Percentiles rank a stretch among this genome's conserved stretches.
phyloP scores from a whole-genome alignment of 306 rosid genomes.

The Quercus glauca region DNA sequence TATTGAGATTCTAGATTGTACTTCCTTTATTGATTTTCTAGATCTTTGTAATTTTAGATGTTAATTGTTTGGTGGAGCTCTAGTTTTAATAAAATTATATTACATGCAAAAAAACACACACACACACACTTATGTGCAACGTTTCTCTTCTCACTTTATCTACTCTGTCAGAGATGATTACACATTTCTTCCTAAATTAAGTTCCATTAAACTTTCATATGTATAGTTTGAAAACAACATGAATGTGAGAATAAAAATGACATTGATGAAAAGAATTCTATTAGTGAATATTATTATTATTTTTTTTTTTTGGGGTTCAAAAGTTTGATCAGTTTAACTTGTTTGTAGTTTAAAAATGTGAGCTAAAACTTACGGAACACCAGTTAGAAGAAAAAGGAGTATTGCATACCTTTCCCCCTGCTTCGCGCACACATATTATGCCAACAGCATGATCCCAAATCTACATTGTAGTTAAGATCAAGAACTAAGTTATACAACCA shows the following conservation, averaged over 20 bases:
- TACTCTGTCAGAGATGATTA: not conserved
- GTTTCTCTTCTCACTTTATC: not conserved
- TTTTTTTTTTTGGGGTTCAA: not conserved
- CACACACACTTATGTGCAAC: no score
- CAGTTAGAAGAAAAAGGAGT: not conserved
- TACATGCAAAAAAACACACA: no score
- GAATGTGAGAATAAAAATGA: not conserved
- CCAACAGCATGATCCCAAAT: conserved; percentile 66
- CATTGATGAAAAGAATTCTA: not conserved
- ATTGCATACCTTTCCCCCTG: conserved; percentile 36
- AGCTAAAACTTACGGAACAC: no score
- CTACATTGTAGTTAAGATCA: conserved; percentile 12
- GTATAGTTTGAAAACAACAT: not conserved
- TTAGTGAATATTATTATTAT: no score
- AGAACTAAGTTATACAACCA: not conserved
- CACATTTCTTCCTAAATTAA: not conserved
- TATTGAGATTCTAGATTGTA: no score
- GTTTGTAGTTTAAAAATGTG: not conserved
- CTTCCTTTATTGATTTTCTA: no score
- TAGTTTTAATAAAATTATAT: no score
- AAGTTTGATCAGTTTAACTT: not conserved
- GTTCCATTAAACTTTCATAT: not conserved
- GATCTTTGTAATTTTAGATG: no score
- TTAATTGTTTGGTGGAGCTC: no score
- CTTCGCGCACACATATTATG: conserved; percentile 55